These are phyloP conservation scores for Ogataea methanolica DNA, from an alignment of 805 yeast species.

Conservation along the genomic window DNA sequence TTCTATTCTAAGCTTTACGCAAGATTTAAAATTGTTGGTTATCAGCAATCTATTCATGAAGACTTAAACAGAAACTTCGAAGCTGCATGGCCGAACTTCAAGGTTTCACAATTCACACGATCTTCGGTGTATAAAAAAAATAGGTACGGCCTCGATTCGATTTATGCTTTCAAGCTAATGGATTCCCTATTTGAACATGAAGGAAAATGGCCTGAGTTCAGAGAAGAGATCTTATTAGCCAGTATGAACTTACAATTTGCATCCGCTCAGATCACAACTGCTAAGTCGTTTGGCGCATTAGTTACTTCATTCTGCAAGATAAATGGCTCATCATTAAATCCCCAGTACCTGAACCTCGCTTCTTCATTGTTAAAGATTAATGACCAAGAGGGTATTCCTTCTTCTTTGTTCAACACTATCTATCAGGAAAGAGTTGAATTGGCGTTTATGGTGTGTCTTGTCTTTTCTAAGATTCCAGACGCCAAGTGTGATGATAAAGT, in stretches of 20 bases:
- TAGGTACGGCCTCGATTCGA: conserved; percentile 46
- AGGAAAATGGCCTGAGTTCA: conserved; percentile 43
- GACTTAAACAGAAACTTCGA: conserved; percentile 43
- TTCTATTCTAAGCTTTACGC: conserved; percentile 36
- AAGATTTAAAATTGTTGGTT: conserved; percentile 30
- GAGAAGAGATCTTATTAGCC: conserved; percentile 49
- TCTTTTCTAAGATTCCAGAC: conserved; percentile 32
- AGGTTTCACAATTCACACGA: conserved; percentile 48
- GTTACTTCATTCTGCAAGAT: conserved; percentile 59
- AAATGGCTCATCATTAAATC: conserved; percentile 23
- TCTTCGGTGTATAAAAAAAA: conserved; percentile 41
- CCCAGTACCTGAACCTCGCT: conserved; percentile 33
- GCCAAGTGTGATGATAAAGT: conserved; percentile 30
- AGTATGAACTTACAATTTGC: conserved; percentile 61
- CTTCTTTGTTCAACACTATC: conserved; percentile 43
- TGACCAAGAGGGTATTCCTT: conserved; percentile 45
- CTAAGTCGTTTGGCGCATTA: conserved; percentile 76
- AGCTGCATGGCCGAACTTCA: conserved; percentile 36
- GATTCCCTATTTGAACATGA: conserved; percentile 49
- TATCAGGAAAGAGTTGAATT: conserved; percentile 64
- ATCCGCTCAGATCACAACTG: conserved; percentile 62
- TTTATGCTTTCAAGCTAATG: conserved; percentile 59
- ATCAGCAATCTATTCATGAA: conserved; percentile 17
- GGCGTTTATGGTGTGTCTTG: conserved; percentile 47
- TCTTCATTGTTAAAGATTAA: conserved; percentile 48